These are phyloP conservation scores for Fusarium vanettenii DNA, from an alignment of 2,329 filamentous ascomycete species.

Conservation along the genomic window DNA sequence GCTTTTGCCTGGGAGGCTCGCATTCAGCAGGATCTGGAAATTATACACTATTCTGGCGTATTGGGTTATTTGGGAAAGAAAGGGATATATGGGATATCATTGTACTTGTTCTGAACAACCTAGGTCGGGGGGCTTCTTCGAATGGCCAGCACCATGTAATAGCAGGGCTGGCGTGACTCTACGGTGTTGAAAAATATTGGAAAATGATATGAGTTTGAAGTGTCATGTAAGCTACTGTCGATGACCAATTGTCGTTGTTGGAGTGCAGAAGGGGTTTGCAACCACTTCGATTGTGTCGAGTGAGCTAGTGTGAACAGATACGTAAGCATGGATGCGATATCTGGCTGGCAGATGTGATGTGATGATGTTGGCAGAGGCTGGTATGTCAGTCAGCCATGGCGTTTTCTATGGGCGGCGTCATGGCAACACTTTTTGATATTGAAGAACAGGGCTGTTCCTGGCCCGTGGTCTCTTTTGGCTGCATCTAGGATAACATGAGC, in stretches of 20 bases:
- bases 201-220: background rate
- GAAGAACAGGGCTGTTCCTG: conserved; percentile 20
- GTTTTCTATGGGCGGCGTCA: background rate
- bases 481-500: conserved; percentile 15
- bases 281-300: background rate
- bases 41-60: background rate
- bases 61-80: background rate
- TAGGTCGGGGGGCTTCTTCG: background rate
- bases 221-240: background rate
- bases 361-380: background rate
- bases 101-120: background rate
- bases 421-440: conserved; percentile 1
- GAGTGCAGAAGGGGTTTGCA: background rate
- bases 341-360: background rate
- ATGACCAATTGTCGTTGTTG: background rate
- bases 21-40: background rate
- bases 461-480: conserved; percentile 10
- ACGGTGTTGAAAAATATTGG: conserved; percentile 5
- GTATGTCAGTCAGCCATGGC: background rate
- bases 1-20: background rate
- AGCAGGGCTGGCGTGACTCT: background rate
- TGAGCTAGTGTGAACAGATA: background rate
- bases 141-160: background rate
- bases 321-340: background rate
- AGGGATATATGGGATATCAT: background rate